Base-by-base conservation (phyloP, 1,284 basidiomycete species). In the Ustilago xerochloae region DNA sequence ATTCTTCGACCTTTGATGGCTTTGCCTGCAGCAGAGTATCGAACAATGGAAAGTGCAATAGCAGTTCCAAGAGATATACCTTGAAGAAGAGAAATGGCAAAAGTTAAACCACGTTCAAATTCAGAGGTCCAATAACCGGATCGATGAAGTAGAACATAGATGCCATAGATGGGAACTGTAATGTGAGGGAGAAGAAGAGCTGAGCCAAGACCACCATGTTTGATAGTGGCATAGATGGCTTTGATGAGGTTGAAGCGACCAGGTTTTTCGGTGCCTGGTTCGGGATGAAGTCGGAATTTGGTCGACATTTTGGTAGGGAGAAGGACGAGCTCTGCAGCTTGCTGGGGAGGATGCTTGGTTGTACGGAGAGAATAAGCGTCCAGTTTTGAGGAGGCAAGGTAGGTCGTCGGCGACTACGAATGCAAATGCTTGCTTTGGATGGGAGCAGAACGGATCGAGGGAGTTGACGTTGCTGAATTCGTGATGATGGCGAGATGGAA, bases 1-100 rank as follows among this genome's bases (percentile, higher is more conserved):
- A 63, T 69, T 3, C 71, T 45, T n/a, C 71, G 58, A 1, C 71
- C 65, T 33, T 74, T 74, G 71, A 69, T 68, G 6, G 65, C 65
- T 52, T 74, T 74, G 18, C 65, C 65, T 6, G 58, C 15, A 7
- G 58, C 41, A 12, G 62, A 57, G 66, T 62, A 74, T 18, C 71
- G 71, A n/a, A 74, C 48, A 26, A 69, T 18, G 32, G 59, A 22
- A 2, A 74, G 56, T 13, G 61, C 71, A 24, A 74, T 59, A 20
- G 38, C 28, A 0, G 65, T 46, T 15, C 71, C 71, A 6, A 69
- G 52, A 9, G 71, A 43, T 3, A 74, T 3, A 1, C 71, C 71
- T 35, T 74, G 65, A 28, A 65, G 33, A 20, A 74, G 62, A 2
- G 65, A 49, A 24, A 74, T 57, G 22, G n/a, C 36, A 15, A 63